Base-by-base conservation (phyloP, 345 rosid genomes). In the Hypericum androsaemum region DNA sequence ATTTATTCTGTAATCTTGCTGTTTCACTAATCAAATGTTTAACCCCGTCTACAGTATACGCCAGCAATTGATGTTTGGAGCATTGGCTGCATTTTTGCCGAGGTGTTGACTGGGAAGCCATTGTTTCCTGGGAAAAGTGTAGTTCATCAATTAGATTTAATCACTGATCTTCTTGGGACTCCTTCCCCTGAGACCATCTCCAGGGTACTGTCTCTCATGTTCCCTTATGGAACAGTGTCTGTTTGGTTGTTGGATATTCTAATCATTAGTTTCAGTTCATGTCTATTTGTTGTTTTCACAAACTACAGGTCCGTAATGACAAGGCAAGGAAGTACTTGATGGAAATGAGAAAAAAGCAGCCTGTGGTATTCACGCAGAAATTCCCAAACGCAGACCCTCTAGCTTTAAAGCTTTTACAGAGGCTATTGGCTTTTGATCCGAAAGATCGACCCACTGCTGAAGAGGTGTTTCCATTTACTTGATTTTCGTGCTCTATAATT, bases 31-130 rank as follows among this genome's bases (percentile, higher is more conserved):
- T 50, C 77, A 76, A 62, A 76, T 63, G 22, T 62, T 16, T 49
- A 16, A 5, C 43, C 43, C 42, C 49, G 1, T 58, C 65, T 71
- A 81, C 89, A 92, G 98, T 92, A 92, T 70, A 92, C 98, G 7
- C 97, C 95, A n/a, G 98, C 98, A n/a, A 92, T 92, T 60, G 99
- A 94, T 71, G 68, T 83, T 59, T 94, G 99, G 97, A 80, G 99
- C 64, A 79, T 83, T 28, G 97, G 99, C 47, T 94, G 99, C 87
- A 94, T 94, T 56, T 86, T 94, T 62, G 99, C 99, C 7, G 99
- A 94, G 76, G 81, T 94, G 3, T 79, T 94, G 76, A 74, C 73
- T 7, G 95, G 99, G 77, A 94, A 94, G 76, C 99, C 99, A 37
- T 65, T 94, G 74, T 88, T 88, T 76, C 97, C 99, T 13, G 99